Conservation (phyloP, 345 rosid species). For the Lenwebbia sp. region DNA sequence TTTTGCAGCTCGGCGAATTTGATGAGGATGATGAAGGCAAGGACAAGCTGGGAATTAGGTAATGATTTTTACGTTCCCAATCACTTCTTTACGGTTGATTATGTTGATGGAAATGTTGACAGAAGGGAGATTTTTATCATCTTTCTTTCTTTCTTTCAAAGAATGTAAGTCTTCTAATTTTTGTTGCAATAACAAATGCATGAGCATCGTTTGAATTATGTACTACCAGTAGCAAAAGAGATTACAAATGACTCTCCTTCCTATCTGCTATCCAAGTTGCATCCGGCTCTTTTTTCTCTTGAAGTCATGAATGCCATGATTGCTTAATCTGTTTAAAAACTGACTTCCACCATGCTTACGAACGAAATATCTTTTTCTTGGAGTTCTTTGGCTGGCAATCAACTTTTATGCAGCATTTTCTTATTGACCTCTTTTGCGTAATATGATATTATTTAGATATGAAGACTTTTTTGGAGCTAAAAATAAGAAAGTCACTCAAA, state of each 20-base stretch:
- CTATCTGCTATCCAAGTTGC: not conserved
- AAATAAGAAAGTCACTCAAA: conserved; percentile 25
- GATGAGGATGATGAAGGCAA: conserved; percentile 24
- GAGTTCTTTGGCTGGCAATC: not conserved
- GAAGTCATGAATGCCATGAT: not conserved
- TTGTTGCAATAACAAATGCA: not conserved
- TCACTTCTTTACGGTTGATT: not conserved
- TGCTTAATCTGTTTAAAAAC: not conserved
- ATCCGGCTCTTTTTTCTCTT: not conserved
- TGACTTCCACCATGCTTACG: not conserved
- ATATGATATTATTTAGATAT: conserved; percentile 32
- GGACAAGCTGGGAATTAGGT: conserved; percentile 1
- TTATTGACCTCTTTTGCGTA: not conserved
- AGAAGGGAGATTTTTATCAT: not conserved
- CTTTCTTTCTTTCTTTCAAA: not conserved
- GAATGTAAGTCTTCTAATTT: not conserved
- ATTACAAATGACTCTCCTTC: not conserved
- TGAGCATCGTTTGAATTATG: not conserved
- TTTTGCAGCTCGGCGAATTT: conserved; percentile 40
- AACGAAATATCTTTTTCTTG: not conserved
- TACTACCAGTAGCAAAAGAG: not conserved
- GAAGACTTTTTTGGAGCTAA: conserved; percentile 69
- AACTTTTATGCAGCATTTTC: not conserved
- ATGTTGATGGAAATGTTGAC: not conserved
- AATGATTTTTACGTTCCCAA: not conserved